Percentiles rank a stretch among this genome's conserved stretches.
Evolutionary conservation across 2,329 filamentous ascomycete genomes (phyloP).

Genomic region (Emergomyces africanus): DNA sequence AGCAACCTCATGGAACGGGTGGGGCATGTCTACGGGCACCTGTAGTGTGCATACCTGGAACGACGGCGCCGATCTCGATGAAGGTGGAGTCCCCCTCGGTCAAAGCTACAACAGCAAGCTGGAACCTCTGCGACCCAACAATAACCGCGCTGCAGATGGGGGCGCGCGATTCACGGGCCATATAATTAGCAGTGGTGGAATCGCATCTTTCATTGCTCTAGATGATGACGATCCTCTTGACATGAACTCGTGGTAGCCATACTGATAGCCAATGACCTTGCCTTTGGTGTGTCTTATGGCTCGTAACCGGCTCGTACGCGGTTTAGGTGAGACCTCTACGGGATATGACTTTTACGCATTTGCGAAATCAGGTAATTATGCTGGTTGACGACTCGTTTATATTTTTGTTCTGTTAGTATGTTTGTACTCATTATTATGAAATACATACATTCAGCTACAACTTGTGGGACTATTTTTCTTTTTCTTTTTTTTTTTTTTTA

Average conservation of each 20-base stretch:
- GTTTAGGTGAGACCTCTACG: too few species aligned
- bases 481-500: background rate
- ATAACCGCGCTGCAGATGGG: background rate
- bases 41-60: conserved; percentile 71
- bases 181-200: background rate
- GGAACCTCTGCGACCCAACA: background rate
- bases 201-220: background rate
- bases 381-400: background rate
- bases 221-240: background rate
- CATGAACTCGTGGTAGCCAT: background rate
- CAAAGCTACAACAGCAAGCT: conserved; percentile 8
- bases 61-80: conserved; percentile 28
- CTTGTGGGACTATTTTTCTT: too few species aligned
- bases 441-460: background rate
- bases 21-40: conserved; percentile 58
- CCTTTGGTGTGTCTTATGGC: background rate
- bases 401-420: background rate
- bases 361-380: background rate
- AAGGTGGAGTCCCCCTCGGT: conserved; percentile 6
- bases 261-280: background rate
- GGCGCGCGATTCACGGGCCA: background rate
- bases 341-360: background rate
- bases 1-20: conserved; percentile 78
- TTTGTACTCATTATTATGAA: background rate
- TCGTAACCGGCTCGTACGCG: too few species aligned